A percentile compares a stretch with the other conserved stretches of the same genome.
These are phyloP conservation scores for Ceratocystis papillata DNA, from an alignment of 2,329 filamentous ascomycete genomes.

Conservation along the genomic window DNA sequence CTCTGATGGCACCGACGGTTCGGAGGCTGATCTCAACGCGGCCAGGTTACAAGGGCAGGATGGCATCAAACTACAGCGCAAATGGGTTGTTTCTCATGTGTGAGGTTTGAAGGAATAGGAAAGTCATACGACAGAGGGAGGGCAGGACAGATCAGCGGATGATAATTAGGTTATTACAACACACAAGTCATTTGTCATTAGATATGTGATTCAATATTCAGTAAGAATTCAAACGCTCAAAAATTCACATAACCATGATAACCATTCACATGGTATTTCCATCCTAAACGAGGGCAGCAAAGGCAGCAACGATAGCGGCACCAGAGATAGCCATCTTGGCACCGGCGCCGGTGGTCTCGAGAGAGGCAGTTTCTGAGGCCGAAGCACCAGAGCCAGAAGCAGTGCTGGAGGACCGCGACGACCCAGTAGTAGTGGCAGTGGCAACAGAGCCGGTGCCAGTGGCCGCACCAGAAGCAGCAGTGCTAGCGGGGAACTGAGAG, in stretches of 20 bases:
- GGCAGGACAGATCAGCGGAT: background rate
- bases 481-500: constrained; percentile 34
- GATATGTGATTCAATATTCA: constrained; percentile 1
- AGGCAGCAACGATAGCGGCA: constrained; percentile 33
- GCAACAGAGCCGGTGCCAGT: constrained; percentile 25
- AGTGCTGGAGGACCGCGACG: constrained; percentile 25
- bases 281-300: constrained; percentile 33
- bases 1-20: constrained; percentile 21
- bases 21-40: constrained; percentile 20
- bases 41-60: constrained; percentile 11
- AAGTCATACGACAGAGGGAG: background rate
- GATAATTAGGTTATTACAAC: too few relatives aligned
- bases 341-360: constrained; percentile 29
- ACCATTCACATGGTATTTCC: background rate
- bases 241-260: background rate
- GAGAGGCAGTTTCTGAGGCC: constrained; percentile 27
- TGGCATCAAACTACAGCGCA: constrained; percentile 23
- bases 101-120: background rate
- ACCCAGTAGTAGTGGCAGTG: constrained; percentile 26
- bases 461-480: constrained; percentile 27
- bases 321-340: constrained; percentile 32
- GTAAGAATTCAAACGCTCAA: background rate
- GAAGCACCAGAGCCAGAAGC: constrained; percentile 26
- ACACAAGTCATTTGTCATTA: background rate
- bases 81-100: constrained; percentile 23